A percentile compares a stretch with the other conserved stretches of the same genome.
Evolutionary conservation across 108 stramenopile species (phyloP).

Genomic region (Hondaea fermentalgiana): DNA sequence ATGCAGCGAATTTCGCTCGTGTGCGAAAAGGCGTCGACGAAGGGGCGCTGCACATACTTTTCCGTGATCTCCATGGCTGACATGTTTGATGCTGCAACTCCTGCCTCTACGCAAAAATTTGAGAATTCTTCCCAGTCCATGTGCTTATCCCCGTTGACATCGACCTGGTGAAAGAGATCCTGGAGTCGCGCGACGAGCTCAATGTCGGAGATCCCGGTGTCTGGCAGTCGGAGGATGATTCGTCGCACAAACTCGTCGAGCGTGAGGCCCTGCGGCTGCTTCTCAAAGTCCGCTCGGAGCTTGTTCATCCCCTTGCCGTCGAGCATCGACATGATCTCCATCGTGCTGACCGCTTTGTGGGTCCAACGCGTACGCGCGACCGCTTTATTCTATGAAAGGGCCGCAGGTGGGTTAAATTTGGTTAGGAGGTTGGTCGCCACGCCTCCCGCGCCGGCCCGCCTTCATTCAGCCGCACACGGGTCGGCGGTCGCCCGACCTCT

Average conservation of each 20-base stretch:
- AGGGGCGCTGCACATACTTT: not conserved
- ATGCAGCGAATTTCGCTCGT: not conserved
- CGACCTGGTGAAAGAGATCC: slow-evolving; percentile 31
- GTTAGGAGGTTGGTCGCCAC: no score
- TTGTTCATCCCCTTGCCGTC: not conserved
- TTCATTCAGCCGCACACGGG: no score
- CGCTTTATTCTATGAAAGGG: no score
- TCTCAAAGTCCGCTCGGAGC: not conserved
- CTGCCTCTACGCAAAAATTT: not conserved
- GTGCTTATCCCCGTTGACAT: slow-evolving; percentile 22
- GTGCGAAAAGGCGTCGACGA: not conserved
- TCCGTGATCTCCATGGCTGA: not conserved
- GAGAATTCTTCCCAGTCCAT: slow-evolving; percentile 37
- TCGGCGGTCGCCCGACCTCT: no score
- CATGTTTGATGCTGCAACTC: not conserved
- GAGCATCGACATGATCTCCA: slow-evolving; percentile 11
- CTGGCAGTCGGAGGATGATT: not conserved
- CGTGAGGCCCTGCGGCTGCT: not conserved
- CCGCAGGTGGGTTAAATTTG: no score
- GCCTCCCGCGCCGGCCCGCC: no score
- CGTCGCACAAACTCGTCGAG: not conserved
- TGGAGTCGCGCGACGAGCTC: not conserved
- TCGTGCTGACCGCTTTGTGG: not conserved
- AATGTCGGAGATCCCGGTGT: not conserved
- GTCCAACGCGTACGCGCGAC: not conserved